Percentiles rank a stretch among this genome's conserved stretches.
phyloP scores from a whole-genome alignment of 495 filamentous ascomycete species.

The Penicillium desertorum region DNA sequence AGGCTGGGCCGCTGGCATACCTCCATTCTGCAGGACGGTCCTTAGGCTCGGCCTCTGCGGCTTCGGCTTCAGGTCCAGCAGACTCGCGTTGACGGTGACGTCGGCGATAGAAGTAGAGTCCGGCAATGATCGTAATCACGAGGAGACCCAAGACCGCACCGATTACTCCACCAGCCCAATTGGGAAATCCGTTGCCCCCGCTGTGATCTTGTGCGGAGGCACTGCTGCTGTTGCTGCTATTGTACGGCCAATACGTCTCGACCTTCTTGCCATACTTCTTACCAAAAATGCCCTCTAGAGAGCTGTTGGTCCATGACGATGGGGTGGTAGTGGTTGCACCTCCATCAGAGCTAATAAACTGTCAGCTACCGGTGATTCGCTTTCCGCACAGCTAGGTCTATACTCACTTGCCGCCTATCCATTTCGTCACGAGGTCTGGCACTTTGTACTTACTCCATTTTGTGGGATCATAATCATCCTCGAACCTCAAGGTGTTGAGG shows the following conservation, averaged over 20 bases:
- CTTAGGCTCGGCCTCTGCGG: neutral
- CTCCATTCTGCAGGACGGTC: neutral
- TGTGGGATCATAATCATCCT: conserved; percentile 59
- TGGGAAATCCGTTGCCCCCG: conserved; percentile 47
- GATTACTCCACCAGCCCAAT: conserved; percentile 62
- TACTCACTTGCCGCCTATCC: conserved; percentile 62
- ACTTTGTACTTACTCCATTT: conserved; percentile 60
- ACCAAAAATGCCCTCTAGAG: conserved; percentile 53
- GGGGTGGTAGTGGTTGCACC: conserved; percentile 57
- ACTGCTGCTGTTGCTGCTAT: conserved; percentile 15
- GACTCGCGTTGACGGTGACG: conserved; percentile 29
- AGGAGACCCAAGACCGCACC: conserved; percentile 66
- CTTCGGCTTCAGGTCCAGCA: neutral
- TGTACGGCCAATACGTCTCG: conserved; percentile 61
- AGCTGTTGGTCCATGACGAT: conserved; percentile 50
- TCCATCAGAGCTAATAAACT: conserved; percentile 43
- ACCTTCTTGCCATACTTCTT: conserved; percentile 58
- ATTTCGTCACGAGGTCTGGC: conserved; percentile 52
- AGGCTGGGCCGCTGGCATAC: conserved; percentile 4
- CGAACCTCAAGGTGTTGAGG: conserved; percentile 57
- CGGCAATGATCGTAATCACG: conserved; percentile 55
- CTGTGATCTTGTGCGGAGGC: neutral
- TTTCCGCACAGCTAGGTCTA: neutral
- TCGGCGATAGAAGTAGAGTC: conserved; percentile 55
- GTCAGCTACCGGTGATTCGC: neutral